phyloP scores from a whole-genome alignment of 768 basidiomycete genomes.

The Podaxis mareebaensis region DNA sequence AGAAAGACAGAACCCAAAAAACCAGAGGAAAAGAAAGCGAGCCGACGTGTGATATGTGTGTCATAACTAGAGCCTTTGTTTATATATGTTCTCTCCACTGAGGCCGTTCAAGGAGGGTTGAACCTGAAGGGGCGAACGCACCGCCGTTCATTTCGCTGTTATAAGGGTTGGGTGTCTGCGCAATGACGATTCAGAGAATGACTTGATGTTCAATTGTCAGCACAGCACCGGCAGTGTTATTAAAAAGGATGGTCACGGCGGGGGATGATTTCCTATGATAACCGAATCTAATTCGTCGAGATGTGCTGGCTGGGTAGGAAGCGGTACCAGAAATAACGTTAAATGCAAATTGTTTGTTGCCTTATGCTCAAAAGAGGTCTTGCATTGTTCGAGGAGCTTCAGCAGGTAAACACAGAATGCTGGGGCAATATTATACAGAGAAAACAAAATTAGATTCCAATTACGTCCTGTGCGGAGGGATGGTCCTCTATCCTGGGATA shows the following conservation, averaged over 20 bases:
- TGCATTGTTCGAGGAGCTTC: too few species aligned
- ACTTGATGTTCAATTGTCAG: too few species aligned
- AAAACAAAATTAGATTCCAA: not conserved
- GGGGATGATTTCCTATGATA: too few species aligned
- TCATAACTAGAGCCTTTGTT: not conserved
- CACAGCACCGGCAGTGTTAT: too few species aligned
- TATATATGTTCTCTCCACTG: not conserved
- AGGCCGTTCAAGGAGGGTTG: not conserved
- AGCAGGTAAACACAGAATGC: not conserved
- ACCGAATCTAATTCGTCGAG: too few species aligned
- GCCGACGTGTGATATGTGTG: not conserved
- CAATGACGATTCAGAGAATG: too few species aligned
- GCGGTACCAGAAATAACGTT: not conserved
- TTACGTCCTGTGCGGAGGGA: not conserved
- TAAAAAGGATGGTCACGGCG: too few species aligned
- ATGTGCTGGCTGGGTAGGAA: not conserved
- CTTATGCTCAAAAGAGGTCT: too few species aligned
- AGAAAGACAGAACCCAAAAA: not conserved
- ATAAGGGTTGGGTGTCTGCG: too few species aligned
- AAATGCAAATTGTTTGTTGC: too few species aligned
- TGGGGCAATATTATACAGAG: not conserved
- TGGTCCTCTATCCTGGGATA: not conserved
- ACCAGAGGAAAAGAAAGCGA: not conserved
- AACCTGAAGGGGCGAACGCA: too few species aligned
- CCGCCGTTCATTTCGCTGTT: too few species aligned